Evolutionary conservation across 768 basidiomycete species (phyloP), one percentile per base, ranked within the genome.

Genomic region (Tylopilus vinaceipallidus): DNA sequence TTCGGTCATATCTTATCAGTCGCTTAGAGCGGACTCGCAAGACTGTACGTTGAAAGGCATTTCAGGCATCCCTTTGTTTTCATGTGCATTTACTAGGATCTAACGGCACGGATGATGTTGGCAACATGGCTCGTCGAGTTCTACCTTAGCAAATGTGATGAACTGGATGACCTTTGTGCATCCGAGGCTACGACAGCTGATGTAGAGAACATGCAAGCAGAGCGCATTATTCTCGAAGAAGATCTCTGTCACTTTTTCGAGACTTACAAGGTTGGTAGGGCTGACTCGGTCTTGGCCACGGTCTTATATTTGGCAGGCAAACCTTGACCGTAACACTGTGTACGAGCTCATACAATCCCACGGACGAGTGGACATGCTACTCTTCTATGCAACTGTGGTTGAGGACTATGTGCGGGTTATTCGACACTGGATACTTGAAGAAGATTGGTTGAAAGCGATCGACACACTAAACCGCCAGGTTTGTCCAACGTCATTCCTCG

Each of bases 91-190:
- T 26, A 36, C 32, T 49, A 98, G 95, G 93, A 97, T 60, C 58
- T 88, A 33, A 94, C 92, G 0, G 95, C 98, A 66, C 80, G 97
- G 34, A 94, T 94, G 87, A 93, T 98, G 84, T 73, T 99, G 17
- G 95, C 97, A 16, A 98, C 94, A 0, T 99, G 97, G 97, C 82
- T 99, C 12, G 87, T 97, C 26, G 97, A 99, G 68, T 92, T 98
- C 56, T 98, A 94, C 64, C 81, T 99, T 14, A 89, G 89, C 69
- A 98, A 97, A 73, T 93, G 91, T 67, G 95, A 97, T 61, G 91
- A 95, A 53, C 73, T 98, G 43, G 97, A 99, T 62, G 97, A 98
- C 62, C 76, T 94, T 16, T 83, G 95, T 23, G 93, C 92, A 0
- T 90, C 95, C 0, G 92, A 94, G 66, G 82, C 82, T 1, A 76